Evolutionary conservation across 1,284 basidiomycete species (phyloP), one percentile per base, ranked within the genome.

Genomic region (Singerocomus inundabilis): DNA sequence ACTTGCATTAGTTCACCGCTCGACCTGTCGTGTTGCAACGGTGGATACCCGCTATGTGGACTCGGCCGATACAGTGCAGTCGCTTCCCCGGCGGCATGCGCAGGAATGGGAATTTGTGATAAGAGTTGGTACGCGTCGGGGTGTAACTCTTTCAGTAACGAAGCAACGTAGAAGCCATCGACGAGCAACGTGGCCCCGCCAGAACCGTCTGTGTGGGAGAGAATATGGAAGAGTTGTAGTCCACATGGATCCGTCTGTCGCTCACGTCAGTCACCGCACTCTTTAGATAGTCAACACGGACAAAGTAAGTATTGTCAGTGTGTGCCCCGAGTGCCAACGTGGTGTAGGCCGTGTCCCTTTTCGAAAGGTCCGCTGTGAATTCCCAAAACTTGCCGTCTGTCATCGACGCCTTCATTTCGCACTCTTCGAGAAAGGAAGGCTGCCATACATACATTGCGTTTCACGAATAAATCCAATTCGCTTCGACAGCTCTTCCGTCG

Each of bases 331-430:
- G 80, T 1, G 88, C 88, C 35, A 97, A 70, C 18, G 87, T 91
- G 8, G 93, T 95, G 70, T 99, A 99, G 18, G 88, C 85, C 6
- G 92, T 86, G 66, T 98, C 95, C 18, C 93, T 93, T 63, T 91
- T 93, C 11, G 88, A 84, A 18, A 97, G 79, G 64, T 97, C 86
- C 0, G 94, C 85, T 1, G 94, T 98, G 63, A 99, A 97, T 63
- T 98, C 93, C 95, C 96, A 99, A 70, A 98, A 96, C 43, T 85
- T 84, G 30, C 92, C 93, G 59, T 95, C 91, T 93, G 43, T 28
- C 39, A 41, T 49, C 11, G 21, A 49, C 24, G 9, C 34, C 41
- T 51, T 25, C 42, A 39, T 37, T 39, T 35, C 31, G 29, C 35
- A 30, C 29, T 39, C 40, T n/a, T 49, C 25, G 11, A 25, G 56